A percentile compares a stretch with the other conserved stretches of the same genome.
Conservation (phyloP, 2,329 filamentous ascomycete species). For the Penicillium sp. region DNA sequence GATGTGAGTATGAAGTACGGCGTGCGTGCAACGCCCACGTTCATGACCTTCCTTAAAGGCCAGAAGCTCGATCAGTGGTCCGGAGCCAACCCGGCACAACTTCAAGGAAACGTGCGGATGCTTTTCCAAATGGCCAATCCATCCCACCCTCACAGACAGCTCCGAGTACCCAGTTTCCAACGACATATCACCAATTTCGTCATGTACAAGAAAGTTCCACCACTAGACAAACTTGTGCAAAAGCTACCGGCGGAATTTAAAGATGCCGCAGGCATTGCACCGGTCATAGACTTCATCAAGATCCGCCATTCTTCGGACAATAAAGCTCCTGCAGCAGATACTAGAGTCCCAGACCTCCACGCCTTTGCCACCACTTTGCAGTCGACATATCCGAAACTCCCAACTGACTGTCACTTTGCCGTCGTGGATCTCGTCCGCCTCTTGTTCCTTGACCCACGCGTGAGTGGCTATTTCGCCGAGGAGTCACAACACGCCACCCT, state of each 20-base stretch:
- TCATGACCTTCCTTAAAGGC: slow-evolving; percentile 79
- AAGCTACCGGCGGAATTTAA: slow-evolving; percentile 68
- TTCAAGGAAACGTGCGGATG: slow-evolving; percentile 71
- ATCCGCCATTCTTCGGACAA: slow-evolving; percentile 44
- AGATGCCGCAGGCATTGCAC: slow-evolving; percentile 60
- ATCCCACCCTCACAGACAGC: slow-evolving; percentile 70
- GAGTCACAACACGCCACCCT: slow-evolving; percentile 67
- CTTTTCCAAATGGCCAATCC: slow-evolving; percentile 74
- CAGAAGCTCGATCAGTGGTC: slow-evolving; percentile 76
- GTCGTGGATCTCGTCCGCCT: slow-evolving; percentile 82
- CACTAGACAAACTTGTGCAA: slow-evolving; percentile 74
- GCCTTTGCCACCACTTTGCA: slow-evolving; percentile 64
- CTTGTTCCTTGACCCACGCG: slow-evolving; percentile 71
- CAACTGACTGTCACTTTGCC: slow-evolving; percentile 70
- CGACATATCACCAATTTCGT: slow-evolving; percentile 66
- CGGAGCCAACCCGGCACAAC: slow-evolving; percentile 67
- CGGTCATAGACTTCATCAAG: slow-evolving; percentile 71
- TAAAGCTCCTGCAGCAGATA: slow-evolving; percentile 60
- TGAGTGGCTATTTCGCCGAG: slow-evolving; percentile 81
- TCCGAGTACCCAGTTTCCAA: slow-evolving; percentile 70
- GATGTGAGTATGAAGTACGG: slow-evolving; percentile 65
- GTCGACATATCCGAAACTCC: slow-evolving; percentile 56
- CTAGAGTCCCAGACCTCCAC: slow-evolving; percentile 69
- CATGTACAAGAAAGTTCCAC: slow-evolving; percentile 74
- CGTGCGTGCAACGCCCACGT: slow-evolving; percentile 80